phyloP scores from a whole-genome alignment of 2,329 filamentous ascomycete species.

The Corinectria fuckeliana region DNA sequence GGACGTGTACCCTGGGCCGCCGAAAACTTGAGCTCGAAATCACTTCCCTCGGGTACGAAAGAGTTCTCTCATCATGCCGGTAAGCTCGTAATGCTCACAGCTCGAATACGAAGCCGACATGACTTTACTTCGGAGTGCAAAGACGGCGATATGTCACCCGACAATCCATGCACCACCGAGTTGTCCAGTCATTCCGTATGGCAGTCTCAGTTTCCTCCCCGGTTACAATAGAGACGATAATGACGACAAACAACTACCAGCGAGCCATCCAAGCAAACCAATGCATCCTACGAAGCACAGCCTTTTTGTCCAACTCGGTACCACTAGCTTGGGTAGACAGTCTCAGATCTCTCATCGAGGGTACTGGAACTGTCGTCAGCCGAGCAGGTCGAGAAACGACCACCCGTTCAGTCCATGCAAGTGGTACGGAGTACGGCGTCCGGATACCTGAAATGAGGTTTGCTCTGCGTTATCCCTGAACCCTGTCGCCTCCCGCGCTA shows the following conservation, averaged over 20 bases:
- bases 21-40: neutral
- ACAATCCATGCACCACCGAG: neutral
- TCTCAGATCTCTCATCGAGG: constrained; percentile 12
- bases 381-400: neutral
- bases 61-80: neutral
- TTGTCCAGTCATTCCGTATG: no score
- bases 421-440: constrained; percentile 10
- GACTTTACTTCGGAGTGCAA: neutral
- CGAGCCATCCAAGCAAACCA: neutral
- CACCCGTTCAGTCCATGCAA: constrained; percentile 22
- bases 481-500: constrained; percentile 33
- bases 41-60: neutral
- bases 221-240: neutral
- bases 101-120: neutral
- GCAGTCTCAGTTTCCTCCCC: neutral
- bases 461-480: constrained; percentile 30
- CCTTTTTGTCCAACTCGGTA: neutral
- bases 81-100: neutral
- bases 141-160: neutral
- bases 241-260: neutral
- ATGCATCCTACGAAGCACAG: neutral
- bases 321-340: constrained; percentile 14
- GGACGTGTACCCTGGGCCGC: neutral
- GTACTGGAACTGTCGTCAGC: neutral
- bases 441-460: constrained; percentile 29